A percentile compares a stretch with the other conserved stretches of the same genome.
phyloP scores from a whole-genome alignment of 768 basidiomycete genomes.

The Podaxis sp. region DNA sequence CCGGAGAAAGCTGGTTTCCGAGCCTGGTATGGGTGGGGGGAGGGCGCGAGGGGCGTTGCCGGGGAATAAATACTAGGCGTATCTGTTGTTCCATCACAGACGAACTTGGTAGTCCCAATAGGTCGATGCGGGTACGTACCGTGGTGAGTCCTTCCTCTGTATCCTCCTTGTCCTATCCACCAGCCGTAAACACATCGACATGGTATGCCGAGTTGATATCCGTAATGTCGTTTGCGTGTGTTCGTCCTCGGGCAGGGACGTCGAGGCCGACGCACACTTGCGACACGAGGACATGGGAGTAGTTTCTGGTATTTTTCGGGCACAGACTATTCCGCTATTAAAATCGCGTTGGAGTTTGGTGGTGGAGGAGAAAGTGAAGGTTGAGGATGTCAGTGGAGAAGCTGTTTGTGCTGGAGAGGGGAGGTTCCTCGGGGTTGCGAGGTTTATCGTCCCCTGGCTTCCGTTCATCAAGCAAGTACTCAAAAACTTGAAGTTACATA shows the following conservation, averaged over 20 bases:
- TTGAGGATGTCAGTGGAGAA: too few relatives aligned
- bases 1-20: constrained; percentile 53
- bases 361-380: too few relatives aligned
- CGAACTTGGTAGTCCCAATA: too few relatives aligned
- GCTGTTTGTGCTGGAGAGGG: too few relatives aligned
- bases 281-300: constrained; percentile 97
- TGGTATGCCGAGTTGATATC: constrained; percentile 83
- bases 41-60: too few relatives aligned
- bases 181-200: constrained; percentile 84
- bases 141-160: constrained; percentile 25
- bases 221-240: constrained; percentile 90
- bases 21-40: neutral
- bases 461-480: too few relatives aligned
- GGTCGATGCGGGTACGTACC: constrained; percentile 47
- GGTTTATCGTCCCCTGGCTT: too few relatives aligned
- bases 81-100: constrained; percentile 15
- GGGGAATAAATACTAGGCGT: neutral
- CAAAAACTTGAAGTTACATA: too few relatives aligned
- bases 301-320: constrained; percentile 92
- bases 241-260: constrained; percentile 93
- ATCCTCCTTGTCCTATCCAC: neutral
- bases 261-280: constrained; percentile 82
- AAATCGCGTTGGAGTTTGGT: too few relatives aligned
- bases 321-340: constrained; percentile 54
- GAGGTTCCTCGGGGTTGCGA: too few relatives aligned